Conservation (phyloP, 1,284 basidiomycete genomes). For the Boletus hoseneyae region DNA sequence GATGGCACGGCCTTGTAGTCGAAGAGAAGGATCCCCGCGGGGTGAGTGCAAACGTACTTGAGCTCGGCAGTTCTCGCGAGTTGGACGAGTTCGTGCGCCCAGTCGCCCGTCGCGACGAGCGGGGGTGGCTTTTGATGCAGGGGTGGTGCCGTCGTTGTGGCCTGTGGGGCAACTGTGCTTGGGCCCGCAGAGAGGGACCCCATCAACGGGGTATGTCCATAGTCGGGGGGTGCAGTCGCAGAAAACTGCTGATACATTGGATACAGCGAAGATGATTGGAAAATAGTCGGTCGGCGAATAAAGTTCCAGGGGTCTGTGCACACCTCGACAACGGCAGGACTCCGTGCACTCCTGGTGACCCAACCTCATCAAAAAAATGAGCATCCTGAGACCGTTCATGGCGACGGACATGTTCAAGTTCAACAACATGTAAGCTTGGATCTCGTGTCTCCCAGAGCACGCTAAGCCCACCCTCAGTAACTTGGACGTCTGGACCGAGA, state of each 20-base stretch:
- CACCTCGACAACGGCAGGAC: constrained; percentile 15
- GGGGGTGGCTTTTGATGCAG: constrained; percentile 37
- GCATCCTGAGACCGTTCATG: constrained; percentile 76
- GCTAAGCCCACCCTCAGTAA: constrained; percentile 53
- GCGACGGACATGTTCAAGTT: constrained; percentile 89
- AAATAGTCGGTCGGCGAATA: constrained; percentile 26
- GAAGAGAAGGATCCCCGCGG: background rate
- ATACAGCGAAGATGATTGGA: constrained; percentile 20
- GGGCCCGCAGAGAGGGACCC: constrained; percentile 33
- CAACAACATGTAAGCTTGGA: constrained; percentile 71
- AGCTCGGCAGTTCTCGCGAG: constrained; percentile 79
- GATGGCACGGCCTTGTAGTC: background rate
- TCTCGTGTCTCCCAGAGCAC: background rate
- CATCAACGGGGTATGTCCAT: constrained; percentile 33
- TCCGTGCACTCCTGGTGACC: constrained; percentile 24
- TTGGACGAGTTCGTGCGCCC: constrained; percentile 79
- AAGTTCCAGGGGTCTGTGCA: constrained; percentile 31
- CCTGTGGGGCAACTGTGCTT: constrained; percentile 34
- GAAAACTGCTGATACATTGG: constrained; percentile 38
- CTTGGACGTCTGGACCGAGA: constrained; percentile 92
- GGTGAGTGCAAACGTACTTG: constrained; percentile 47
- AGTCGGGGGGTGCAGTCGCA: constrained; percentile 33
- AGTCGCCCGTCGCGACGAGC: constrained; percentile 71
- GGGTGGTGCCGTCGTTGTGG: constrained; percentile 25
- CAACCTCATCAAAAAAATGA: constrained; percentile 48